Conservation (phyloP, 1,139 yeast genomes). For the Waltiozyma sp. region DNA sequence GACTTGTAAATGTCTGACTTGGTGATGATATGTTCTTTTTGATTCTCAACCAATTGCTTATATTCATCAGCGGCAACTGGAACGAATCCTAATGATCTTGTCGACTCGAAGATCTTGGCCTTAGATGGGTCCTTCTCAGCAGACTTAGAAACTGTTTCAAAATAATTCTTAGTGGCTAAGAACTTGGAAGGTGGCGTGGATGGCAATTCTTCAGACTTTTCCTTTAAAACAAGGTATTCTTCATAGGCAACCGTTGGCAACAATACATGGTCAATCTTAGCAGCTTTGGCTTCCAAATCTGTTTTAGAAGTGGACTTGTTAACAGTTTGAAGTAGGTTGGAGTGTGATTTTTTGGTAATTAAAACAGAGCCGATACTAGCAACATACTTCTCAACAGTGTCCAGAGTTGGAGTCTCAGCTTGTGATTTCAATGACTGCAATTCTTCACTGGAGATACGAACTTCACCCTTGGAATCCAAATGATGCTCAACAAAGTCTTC, state of each 20-base stretch:
- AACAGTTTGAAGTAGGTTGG: conserved; percentile 11
- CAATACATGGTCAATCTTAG: conserved; percentile 18
- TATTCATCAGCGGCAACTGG: conserved; percentile 24
- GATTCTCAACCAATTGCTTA: conserved; percentile 20
- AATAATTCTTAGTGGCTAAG: conserved; percentile 22
- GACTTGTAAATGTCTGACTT: conserved; percentile 23
- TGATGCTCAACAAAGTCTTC: neutral
- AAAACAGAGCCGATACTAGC: conserved; percentile 15
- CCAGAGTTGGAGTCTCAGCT: conserved; percentile 21
- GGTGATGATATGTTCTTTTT: conserved; percentile 21
- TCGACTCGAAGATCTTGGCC: conserved; percentile 22
- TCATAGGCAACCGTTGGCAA: conserved; percentile 17
- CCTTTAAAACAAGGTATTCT: conserved; percentile 3
- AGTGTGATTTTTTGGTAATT: conserved; percentile 19
- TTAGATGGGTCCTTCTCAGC: conserved; percentile 20
- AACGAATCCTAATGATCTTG: conserved; percentile 25
- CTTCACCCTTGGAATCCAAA: conserved; percentile 7
- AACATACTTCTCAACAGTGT: conserved; percentile 19
- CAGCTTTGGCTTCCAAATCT: conserved; percentile 20
- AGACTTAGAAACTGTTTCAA: conserved; percentile 20
- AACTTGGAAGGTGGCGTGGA: conserved; percentile 19
- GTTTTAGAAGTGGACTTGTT: conserved; percentile 14
- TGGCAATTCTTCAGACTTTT: conserved; percentile 3
- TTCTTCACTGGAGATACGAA: conserved; percentile 6
- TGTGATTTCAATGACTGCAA: conserved; percentile 13